phyloP scores from a whole-genome alignment of 1,284 basidiomycete species.

The Trichosporon asahii region DNA sequence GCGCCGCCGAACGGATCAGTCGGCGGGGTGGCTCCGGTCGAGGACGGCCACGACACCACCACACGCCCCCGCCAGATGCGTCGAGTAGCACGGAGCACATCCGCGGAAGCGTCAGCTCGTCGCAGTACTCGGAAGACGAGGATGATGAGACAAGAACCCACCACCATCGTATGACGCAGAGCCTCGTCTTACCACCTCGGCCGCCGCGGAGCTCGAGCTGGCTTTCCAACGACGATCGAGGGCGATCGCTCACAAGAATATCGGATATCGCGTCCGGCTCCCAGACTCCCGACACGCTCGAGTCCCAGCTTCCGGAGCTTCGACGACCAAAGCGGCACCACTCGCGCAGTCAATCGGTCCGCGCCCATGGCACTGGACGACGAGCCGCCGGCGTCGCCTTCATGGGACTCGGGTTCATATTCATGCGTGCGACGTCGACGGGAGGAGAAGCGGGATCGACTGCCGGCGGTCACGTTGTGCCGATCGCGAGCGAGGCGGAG shows the following conservation, averaged over 20 bases:
- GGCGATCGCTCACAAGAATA: conserved; percentile 15
- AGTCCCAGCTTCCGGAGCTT: conserved; percentile 24
- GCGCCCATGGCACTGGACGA: conserved; percentile 21
- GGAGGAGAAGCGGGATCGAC: neutral
- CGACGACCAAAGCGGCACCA: conserved; percentile 4
- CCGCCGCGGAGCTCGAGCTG: conserved; percentile 1
- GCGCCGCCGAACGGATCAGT: conserved; percentile 48
- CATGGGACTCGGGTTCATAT: conserved; percentile 45
- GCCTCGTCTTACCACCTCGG: conserved; percentile 10
- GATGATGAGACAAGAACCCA: conserved; percentile 9
- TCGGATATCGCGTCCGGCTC: neutral
- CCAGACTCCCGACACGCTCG: conserved; percentile 16
- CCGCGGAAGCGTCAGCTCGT: neutral
- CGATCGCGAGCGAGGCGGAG: neutral
- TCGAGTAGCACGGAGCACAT: conserved; percentile 4
- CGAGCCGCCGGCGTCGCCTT: conserved; percentile 50
- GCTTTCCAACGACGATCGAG: conserved; percentile 18
- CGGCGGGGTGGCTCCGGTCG: conserved; percentile 21
- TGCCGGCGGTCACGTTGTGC: neutral
- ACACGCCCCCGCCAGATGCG: neutral
- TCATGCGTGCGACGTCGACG: conserved; percentile 24
- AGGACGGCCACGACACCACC: conserved; percentile 13
- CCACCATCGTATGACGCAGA: conserved; percentile 23
- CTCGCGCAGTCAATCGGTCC: conserved; percentile 17
- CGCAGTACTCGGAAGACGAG: conserved; percentile 17